phyloP scores from a whole-genome alignment of 148 eudicot species.

The Selenicereus undatus region DNA sequence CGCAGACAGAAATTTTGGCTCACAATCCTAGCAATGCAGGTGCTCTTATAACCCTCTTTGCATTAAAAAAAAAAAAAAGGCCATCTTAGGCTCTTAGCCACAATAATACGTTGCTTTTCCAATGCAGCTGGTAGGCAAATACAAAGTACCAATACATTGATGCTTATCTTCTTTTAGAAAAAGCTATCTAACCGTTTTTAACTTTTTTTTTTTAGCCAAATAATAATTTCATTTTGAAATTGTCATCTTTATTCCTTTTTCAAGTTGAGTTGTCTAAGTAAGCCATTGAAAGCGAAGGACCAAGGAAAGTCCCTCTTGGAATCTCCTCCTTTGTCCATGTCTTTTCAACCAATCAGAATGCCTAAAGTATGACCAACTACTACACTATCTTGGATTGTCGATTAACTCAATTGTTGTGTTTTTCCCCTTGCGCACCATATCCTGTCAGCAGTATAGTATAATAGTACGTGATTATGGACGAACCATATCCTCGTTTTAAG shows the following conservation, averaged over 20 bases:
- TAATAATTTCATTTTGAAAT: not conserved
- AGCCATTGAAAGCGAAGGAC: slow-evolving; percentile 25
- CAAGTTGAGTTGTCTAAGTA: slow-evolving; percentile 17
- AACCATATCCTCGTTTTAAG: too few species aligned
- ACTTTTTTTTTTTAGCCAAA: not conserved
- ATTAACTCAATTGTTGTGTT: not conserved
- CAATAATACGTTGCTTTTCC: slow-evolving; percentile 13
- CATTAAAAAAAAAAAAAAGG: not conserved
- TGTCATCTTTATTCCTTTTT: slow-evolving; percentile 20
- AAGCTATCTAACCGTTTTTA: slow-evolving; percentile 17
- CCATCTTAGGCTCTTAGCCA: not conserved
- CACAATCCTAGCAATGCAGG: too few species aligned
- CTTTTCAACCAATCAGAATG: not conserved
- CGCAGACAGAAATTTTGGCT: too few species aligned
- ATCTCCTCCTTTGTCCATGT: slow-evolving; percentile 8
- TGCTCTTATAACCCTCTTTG: not conserved
- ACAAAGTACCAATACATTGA: slow-evolving; percentile 27
- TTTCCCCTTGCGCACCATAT: not conserved
- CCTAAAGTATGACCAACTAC: slow-evolving; percentile 7
- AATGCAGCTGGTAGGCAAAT: slow-evolving; percentile 23
- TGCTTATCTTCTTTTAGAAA: slow-evolving; percentile 32
- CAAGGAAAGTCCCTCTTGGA: slow-evolving; percentile 18
- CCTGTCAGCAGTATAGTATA: too few species aligned
- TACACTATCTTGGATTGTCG: not conserved
- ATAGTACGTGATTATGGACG: too few species aligned